Percentiles rank a stretch among this genome's conserved stretches.
Conservation (phyloP, 352 stramenopile species). For the Saprolegnia diclina region DNA sequence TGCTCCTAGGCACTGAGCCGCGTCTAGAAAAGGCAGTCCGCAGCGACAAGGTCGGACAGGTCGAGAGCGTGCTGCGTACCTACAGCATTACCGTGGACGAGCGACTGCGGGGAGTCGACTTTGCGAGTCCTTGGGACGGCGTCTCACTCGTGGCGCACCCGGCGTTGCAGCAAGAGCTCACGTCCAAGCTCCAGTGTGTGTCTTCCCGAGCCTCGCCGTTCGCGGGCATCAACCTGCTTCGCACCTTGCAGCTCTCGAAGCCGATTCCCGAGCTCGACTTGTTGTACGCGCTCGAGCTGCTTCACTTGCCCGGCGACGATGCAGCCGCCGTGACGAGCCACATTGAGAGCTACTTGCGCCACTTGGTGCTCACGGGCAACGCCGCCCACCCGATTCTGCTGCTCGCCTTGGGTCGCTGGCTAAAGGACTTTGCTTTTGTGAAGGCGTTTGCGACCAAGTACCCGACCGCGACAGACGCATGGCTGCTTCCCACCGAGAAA, state of each 20-base stretch:
- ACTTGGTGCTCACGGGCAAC: conserved; percentile 16
- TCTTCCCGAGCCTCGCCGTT: conserved; percentile 34
- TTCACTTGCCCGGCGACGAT: conserved; percentile 43
- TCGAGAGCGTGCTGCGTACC: too few species aligned
- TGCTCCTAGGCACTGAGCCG: too few species aligned
- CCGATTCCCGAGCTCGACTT: conserved; percentile 40
- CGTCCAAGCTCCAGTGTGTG: too few species aligned
- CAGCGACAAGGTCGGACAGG: too few species aligned
- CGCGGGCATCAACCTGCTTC: conserved; percentile 48
- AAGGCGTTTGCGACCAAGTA: conserved; percentile 51
- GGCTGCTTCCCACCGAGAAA: conserved; percentile 38
- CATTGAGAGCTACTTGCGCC: conserved; percentile 41
- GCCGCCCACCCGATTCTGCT: conserved; percentile 52
- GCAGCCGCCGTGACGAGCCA: conserved; percentile 29
- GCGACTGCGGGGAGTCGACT: too few species aligned
- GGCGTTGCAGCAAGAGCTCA: too few species aligned
- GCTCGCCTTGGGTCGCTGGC: conserved; percentile 43
- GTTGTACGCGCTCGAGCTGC: conserved; percentile 50
- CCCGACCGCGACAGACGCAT: conserved; percentile 40
- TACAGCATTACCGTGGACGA: too few species aligned
- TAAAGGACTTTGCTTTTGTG: conserved; percentile 37
- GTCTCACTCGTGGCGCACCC: too few species aligned
- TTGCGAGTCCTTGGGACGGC: too few species aligned
- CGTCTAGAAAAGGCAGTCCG: too few species aligned
- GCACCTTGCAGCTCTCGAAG: conserved; percentile 32